Evolutionary conservation across 2,329 filamentous ascomycete genomes (phyloP).

Genomic region (Botryotinia narcissicola): DNA sequence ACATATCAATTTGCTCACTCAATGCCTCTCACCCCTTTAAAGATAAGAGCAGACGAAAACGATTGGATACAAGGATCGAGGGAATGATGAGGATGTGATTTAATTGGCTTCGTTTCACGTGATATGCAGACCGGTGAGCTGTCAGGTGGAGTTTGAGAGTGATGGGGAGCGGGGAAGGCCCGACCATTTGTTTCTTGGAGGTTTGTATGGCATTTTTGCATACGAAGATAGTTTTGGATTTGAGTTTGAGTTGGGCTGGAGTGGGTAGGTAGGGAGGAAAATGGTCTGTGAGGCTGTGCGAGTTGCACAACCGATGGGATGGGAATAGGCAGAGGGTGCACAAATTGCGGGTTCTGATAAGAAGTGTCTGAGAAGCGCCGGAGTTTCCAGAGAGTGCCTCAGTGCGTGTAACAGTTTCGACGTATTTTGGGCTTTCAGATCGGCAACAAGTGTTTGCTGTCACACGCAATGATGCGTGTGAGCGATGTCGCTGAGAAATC

Average conservation of each 20-base stretch:
- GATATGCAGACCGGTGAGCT: slow-evolving; percentile 1
- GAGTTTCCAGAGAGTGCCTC: neutral
- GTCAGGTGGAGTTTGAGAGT: neutral
- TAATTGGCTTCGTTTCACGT: neutral
- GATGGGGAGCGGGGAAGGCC: neutral
- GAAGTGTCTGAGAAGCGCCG: neutral
- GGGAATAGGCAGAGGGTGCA: neutral
- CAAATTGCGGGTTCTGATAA: neutral
- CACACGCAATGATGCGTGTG: neutral
- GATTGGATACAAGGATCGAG: neutral
- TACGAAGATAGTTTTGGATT: neutral
- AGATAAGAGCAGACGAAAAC: neutral
- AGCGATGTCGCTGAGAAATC: neutral
- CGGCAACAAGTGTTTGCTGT: neutral
- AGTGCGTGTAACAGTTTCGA: neutral
- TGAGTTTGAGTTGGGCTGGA: neutral
- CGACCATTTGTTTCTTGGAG: neutral
- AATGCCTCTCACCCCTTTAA: neutral
- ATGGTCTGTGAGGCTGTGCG: neutral
- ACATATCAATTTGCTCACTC: neutral
- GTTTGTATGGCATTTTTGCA: neutral
- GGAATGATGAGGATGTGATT: neutral
- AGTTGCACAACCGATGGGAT: neutral
- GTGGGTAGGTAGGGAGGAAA: neutral
- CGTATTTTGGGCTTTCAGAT: neutral